Base-by-base conservation (phyloP, 345 rosid species). In the Tarenaya hassleriana region DNA sequence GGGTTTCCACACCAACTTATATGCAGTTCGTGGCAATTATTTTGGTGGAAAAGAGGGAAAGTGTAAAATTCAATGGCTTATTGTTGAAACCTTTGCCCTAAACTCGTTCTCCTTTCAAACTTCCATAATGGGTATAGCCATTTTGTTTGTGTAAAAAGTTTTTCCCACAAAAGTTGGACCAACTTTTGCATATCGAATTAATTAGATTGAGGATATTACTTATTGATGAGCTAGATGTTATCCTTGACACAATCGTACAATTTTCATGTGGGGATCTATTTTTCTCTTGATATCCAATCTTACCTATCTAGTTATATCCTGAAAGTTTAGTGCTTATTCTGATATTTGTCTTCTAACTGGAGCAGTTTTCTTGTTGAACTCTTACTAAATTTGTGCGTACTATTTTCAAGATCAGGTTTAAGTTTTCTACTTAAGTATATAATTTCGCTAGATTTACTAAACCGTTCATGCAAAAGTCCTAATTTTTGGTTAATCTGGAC, bases 11-110 rank as follows among this genome's bases (percentile, higher is more conserved):
- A 84, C 98, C 44, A 91, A 91, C 58, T 79, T 91, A 49, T 91
- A 82, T 76, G 87, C 86, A 66, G 80, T 91, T 58, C 69, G 73
- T 43, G 92, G 98, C 48, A 60, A 62, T 70, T 91, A 91, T 66
- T 80, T 77, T 72, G 98, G 98, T 63, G 98, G 96, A 72, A 87
- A 70, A 69, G 98, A 91, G 80, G 98, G 96, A 3, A 87, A 87
- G 76, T 87, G 96, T 71, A 84, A 76, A 72, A 82, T 91, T 52
- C 98, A 87, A 41, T 91, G 98, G 98, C 95, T 87, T 56, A 73
- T 87, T 95, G 84, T 91, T 56, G 98, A 96, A 39, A 91, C 96
- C 78, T 96, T 96, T 41, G 96, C 87, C n/a, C 29, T 24, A 24
- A 2, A 24, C 2, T 24, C 29, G 29, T 24, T 24, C 29, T 24